Percentiles rank a stretch among this genome's conserved stretches.
These are phyloP conservation scores for Polymyxa betae DNA, from an alignment of 208 protist genomes.

Conservation along the genomic window DNA sequence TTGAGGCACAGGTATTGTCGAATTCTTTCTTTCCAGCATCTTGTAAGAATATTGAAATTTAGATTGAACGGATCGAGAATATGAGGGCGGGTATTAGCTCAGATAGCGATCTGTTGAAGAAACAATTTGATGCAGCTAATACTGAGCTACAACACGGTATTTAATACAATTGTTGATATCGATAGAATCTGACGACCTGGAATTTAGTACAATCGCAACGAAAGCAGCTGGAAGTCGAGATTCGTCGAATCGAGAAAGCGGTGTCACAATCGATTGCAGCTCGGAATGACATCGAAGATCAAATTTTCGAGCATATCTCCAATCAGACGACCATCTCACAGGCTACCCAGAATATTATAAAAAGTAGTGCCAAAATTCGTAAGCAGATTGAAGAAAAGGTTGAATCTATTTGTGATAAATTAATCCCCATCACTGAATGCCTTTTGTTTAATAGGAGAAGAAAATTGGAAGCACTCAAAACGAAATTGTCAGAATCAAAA, in stretches of 20 bases:
- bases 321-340: not conserved
- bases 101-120: not conserved
- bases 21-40: too few relatives aligned
- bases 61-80: too few relatives aligned
- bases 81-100: too few relatives aligned
- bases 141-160: not conserved
- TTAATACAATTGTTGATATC: too few relatives aligned
- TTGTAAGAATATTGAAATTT: too few relatives aligned
- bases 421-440: not conserved
- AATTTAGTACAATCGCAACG: not conserved
- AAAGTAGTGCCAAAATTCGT: not conserved
- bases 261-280: not conserved
- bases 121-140: not conserved
- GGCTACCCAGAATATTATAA: not conserved
- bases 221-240: not conserved
- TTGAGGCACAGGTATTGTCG: conserved; percentile 1
- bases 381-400: not conserved
- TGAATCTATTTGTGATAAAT: not conserved
- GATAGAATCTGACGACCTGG: too few relatives aligned
- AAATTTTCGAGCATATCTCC: not conserved
- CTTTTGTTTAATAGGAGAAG: not conserved
- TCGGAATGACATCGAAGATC: not conserved
- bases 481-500: not conserved
- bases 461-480: not conserved
- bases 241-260: not conserved